A percentile compares a stretch with the other conserved stretches of the same genome.
Conservation (phyloP, 371 early-diverging fungal species). For the Capillidium heterosporum region DNA sequence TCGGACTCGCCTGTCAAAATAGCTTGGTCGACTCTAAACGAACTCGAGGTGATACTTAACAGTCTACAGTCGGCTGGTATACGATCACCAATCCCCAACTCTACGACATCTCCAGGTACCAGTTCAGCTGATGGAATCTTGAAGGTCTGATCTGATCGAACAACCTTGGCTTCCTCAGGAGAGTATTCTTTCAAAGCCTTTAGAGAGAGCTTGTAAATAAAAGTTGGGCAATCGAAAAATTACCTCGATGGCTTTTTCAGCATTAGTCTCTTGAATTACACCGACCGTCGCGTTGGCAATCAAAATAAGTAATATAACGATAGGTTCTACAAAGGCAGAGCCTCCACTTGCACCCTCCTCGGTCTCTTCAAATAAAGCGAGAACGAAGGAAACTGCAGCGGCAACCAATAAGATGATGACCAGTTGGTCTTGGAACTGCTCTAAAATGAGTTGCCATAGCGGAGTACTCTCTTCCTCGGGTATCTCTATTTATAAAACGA, state of each 20-base stretch:
- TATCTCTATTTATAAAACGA: constrained; percentile 24
- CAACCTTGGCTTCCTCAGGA: constrained; percentile 83
- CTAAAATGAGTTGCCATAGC: constrained; percentile 75
- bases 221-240: neutral
- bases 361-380: constrained; percentile 75
- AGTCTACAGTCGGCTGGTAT: constrained; percentile 91
- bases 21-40: constrained; percentile 86
- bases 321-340: constrained; percentile 91
- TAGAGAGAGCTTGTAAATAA: neutral
- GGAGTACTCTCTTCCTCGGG: constrained; percentile 77
- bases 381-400: constrained; percentile 78
- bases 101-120: constrained; percentile 94
- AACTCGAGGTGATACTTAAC: constrained; percentile 48
- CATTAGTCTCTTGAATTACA: constrained; percentile 87
- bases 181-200: constrained; percentile 83
- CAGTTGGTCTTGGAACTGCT: constrained; percentile 94
- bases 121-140: constrained; percentile 61
- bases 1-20: constrained; percentile 94
- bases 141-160: constrained; percentile 47
- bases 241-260: constrained; percentile 91
- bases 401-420: constrained; percentile 84
- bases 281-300: constrained; percentile 96
- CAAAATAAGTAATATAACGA: constrained; percentile 87
- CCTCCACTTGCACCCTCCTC: constrained; percentile 17
- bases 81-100: constrained; percentile 80